Percentiles rank a stretch among this genome's conserved stretches.
Evolutionary conservation across 2,329 filamentous ascomycete species (phyloP).

Genomic region (Xylaria sp.): DNA sequence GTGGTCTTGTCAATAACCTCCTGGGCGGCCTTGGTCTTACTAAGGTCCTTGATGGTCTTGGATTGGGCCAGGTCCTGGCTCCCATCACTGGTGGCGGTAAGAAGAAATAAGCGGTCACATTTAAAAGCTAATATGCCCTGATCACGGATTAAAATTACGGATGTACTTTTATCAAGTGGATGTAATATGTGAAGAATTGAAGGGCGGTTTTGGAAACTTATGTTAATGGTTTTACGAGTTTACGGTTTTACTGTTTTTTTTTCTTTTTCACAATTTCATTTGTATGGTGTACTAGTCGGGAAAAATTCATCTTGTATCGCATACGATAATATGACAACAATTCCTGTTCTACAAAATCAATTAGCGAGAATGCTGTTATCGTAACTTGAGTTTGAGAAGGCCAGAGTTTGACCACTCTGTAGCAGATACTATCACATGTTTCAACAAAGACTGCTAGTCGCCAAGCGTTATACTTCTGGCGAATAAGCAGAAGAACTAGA

Average conservation of each 20-base stretch:
- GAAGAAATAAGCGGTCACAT: conserved; percentile 47
- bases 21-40: conserved; percentile 80
- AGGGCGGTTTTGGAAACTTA: not conserved
- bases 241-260: conserved; percentile 9
- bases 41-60: conserved; percentile 78
- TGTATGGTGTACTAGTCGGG: not conserved
- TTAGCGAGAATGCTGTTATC: not conserved
- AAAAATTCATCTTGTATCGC: conserved; percentile 9
- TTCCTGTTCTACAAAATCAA: not conserved
- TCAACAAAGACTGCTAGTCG: too few species aligned
- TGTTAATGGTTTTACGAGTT: conserved; percentile 21
- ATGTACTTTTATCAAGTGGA: conserved; percentile 22
- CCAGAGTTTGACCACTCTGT: too few species aligned
- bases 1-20: conserved; percentile 80
- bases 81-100: conserved; percentile 56
- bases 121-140: not conserved
- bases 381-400: too few species aligned
- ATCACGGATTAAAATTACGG: not conserved
- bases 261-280: not conserved
- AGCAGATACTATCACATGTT: too few species aligned
- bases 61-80: conserved; percentile 63
- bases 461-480: too few species aligned
- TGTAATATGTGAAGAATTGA: not conserved
- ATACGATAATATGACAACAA: not conserved
- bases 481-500: not conserved